These are phyloP conservation scores for Moesziomyces globuligerus DNA, from an alignment of 1,284 basidiomycete species.

Conservation along the genomic window DNA sequence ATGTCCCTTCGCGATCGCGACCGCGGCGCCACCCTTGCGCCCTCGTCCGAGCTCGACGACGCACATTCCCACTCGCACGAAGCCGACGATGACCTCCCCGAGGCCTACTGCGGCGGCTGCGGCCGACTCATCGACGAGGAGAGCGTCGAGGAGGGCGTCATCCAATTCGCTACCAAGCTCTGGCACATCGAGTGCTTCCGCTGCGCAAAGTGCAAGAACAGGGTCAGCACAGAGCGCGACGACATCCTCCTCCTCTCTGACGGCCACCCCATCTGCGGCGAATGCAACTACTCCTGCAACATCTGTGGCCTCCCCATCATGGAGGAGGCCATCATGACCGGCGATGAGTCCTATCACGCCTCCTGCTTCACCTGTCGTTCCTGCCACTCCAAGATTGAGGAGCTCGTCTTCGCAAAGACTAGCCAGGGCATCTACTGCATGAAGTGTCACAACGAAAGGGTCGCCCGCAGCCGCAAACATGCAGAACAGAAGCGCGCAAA, in stretches of 20 bases:
- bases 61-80: conserved; percentile 17
- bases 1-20: conserved; percentile 4
- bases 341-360: conserved; percentile 97
- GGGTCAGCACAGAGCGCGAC: conserved; percentile 78
- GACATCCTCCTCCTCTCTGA: conserved; percentile 94
- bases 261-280: conserved; percentile 93
- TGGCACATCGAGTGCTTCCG: conserved; percentile 62
- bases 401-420: conserved; percentile 98
- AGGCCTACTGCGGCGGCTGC: conserved; percentile 61
- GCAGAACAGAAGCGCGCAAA: conserved; percentile 74
- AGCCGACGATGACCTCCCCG: conserved; percentile 45
- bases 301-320: conserved; percentile 48
- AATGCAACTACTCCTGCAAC: conserved; percentile 85
- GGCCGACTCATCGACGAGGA: conserved; percentile 55
- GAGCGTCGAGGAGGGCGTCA: conserved; percentile 57
- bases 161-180: conserved; percentile 59
- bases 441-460: conserved; percentile 95
- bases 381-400: conserved; percentile 92
- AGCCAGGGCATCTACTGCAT: conserved; percentile 98
- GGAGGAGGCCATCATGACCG: conserved; percentile 49
- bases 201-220: conserved; percentile 69
- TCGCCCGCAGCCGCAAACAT: conserved; percentile 87
- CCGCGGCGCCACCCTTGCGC: conserved; percentile 1
- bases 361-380: conserved; percentile 98
- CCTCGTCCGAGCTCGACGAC: conserved; percentile 9